phyloP scores from a whole-genome alignment of 345 rosid species.

The Bruguiera parviflora region DNA sequence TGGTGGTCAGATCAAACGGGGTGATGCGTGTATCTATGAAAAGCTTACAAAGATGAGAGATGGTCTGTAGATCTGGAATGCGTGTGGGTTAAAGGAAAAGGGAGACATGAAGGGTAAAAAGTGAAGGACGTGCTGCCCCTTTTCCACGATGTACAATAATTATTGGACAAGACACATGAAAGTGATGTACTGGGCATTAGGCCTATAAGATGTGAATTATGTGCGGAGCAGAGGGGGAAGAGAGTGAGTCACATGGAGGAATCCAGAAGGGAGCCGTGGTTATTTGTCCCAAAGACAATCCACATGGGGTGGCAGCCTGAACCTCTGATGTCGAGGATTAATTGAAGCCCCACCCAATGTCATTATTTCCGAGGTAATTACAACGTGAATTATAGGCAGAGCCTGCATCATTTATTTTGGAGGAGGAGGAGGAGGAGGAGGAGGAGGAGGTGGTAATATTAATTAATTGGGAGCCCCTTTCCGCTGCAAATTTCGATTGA shows the following conservation, averaged over 20 bases:
- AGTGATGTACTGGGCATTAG: not conserved
- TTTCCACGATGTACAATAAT: constrained; percentile 4
- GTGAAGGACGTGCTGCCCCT: constrained; percentile 5
- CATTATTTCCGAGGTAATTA: no score
- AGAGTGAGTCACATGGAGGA: constrained; percentile 31
- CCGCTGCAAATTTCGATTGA: no score
- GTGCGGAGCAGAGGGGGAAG: not conserved
- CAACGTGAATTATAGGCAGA: no score
- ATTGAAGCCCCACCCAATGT: no score
- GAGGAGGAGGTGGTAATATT: no score
- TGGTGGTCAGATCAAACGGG: constrained; percentile 10
- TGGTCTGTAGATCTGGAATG: constrained; percentile 28
- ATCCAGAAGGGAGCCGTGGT: constrained; percentile 18
- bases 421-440: no score
- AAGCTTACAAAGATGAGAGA: constrained; percentile 6
- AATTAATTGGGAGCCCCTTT: no score
- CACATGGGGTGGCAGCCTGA: constrained; percentile 34
- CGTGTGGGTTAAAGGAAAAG: constrained; percentile 34
- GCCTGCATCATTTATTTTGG: no score
- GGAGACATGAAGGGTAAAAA: not conserved
- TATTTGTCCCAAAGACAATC: constrained; percentile 18
- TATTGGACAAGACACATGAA: constrained; percentile 29
- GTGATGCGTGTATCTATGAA: constrained; percentile 9
- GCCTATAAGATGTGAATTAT: not conserved
- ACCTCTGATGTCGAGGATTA: not conserved